phyloP scores from a whole-genome alignment of 805 yeast species.

The Saturnispora gosingensis region DNA sequence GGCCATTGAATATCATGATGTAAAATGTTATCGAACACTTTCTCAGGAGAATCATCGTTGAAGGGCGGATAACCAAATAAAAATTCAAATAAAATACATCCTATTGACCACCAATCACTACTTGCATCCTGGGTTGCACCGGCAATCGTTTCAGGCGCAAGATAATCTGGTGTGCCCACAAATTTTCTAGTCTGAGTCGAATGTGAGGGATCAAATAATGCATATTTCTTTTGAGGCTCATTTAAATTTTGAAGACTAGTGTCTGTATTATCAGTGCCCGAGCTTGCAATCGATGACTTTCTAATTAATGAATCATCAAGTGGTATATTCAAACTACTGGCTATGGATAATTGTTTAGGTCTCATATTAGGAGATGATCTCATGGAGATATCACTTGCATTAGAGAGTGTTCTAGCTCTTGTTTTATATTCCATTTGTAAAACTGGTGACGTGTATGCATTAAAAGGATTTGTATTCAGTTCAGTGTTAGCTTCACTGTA shows the following conservation, averaged over 20 bases:
- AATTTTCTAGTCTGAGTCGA: slow-evolving; percentile 49
- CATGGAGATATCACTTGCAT: slow-evolving; percentile 29
- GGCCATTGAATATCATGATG: slow-evolving; percentile 82
- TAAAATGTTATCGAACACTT: slow-evolving; percentile 75
- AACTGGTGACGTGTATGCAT: slow-evolving; percentile 1
- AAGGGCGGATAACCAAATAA: slow-evolving; percentile 93
- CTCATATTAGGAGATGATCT: slow-evolving; percentile 40
- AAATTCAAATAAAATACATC: slow-evolving; percentile 90
- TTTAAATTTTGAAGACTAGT: slow-evolving; percentile 2
- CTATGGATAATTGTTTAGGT: slow-evolving; percentile 32
- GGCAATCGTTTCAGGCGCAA: slow-evolving; percentile 90
- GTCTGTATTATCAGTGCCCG: slow-evolving; percentile 2
- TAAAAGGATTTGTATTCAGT: neutral
- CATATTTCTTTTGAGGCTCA: slow-evolving; percentile 33
- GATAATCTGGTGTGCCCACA: slow-evolving; percentile 96
- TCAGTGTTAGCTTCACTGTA: neutral
- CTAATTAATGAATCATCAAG: slow-evolving; percentile 24
- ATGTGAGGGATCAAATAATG: slow-evolving; percentile 59
- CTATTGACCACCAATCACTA: slow-evolving; percentile 99
- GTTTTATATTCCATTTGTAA: slow-evolving; percentile 13
- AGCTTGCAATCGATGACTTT: neutral
- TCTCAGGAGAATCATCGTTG: slow-evolving; percentile 69
- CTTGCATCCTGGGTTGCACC: slow-evolving; percentile 77
- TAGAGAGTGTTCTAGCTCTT: slow-evolving; percentile 23
- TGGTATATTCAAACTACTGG: neutral